A percentile compares a stretch with the other conserved stretches of the same genome.
Conservation (phyloP, 208 protist species). For the Porcisia hertigi region DNA sequence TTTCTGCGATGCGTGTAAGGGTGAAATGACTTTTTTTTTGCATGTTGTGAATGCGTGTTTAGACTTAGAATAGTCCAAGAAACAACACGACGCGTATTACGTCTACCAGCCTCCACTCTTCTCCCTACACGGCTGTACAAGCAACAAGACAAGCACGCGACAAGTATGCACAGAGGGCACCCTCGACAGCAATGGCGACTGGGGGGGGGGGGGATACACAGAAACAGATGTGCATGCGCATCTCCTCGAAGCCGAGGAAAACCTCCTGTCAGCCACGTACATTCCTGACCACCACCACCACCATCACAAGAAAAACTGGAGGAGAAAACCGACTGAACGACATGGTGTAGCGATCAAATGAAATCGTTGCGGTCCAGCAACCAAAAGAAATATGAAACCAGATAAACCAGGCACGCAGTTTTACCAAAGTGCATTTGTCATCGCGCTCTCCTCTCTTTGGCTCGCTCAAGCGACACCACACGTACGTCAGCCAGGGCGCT, state of each 20-base stretch:
- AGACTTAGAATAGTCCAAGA: not conserved
- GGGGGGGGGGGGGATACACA: no score
- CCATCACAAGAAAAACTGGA: no score
- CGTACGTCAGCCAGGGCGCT: not conserved
- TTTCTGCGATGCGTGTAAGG: not conserved
- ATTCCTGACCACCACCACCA: no score
- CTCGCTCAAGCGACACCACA: not conserved
- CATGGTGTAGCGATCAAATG: no score
- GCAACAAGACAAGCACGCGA: not conserved
- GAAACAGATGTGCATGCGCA: not conserved
- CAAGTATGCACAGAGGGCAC: not conserved
- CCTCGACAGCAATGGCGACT: not conserved
- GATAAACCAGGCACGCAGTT: no score
- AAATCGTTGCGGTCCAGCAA: no score
- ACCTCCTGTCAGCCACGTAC: not conserved
- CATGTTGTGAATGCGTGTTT: not conserved
- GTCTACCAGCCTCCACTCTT: not conserved
- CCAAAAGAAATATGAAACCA: no score
- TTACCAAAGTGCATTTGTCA: no score
- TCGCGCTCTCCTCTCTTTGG: not conserved
- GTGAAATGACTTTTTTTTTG: not conserved
- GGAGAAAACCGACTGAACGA: no score
- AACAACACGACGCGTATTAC: not conserved
- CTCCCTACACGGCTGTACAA: not conserved
- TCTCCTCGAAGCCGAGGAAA: not conserved